These are phyloP conservation scores for Auriscalpium microsporum DNA, from an alignment of 768 basidiomycete species.

Conservation along the genomic window DNA sequence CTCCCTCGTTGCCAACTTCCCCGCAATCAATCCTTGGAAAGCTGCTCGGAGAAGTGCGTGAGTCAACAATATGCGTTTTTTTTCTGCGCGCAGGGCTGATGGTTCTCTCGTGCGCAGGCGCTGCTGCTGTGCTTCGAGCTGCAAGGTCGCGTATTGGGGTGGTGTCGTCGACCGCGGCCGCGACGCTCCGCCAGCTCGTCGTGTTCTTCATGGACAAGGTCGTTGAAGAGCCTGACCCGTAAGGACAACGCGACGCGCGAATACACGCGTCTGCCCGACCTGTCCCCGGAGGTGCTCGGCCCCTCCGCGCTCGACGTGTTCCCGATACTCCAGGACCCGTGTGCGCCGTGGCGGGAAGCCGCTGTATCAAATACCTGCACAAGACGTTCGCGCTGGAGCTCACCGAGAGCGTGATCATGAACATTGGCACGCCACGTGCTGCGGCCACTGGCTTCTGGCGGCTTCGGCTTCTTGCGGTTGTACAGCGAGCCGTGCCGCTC, in stretches of 20 bases:
- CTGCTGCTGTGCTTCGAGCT: constrained; percentile 88
- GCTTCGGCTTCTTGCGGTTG: too few relatives aligned
- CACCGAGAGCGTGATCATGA: constrained; percentile 92
- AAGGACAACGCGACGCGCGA: constrained; percentile 27
- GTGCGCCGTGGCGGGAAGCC: constrained; percentile 80
- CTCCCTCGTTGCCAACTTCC: constrained; percentile 83
- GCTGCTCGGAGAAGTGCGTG: constrained; percentile 70
- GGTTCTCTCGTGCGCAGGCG: constrained; percentile 39
- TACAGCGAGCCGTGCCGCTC: too few relatives aligned
- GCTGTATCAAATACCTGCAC: constrained; percentile 68
- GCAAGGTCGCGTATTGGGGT: constrained; percentile 91
- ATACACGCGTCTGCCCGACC: constrained; percentile 53
- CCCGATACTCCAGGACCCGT: constrained; percentile 86
- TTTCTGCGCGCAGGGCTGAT: neutral
- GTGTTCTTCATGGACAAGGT: constrained; percentile 99
- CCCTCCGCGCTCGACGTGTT: constrained; percentile 81
- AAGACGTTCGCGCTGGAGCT: constrained; percentile 93
- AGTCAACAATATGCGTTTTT: too few relatives aligned
- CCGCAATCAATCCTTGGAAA: constrained; percentile 71
- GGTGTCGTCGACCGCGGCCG: constrained; percentile 94
- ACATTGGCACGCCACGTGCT: too few relatives aligned
- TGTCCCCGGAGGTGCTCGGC: constrained; percentile 48
- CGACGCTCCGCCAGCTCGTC: constrained; percentile 88
- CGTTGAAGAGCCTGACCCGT: constrained; percentile 70
- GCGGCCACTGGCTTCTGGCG: too few relatives aligned